phyloP scores from a whole-genome alignment of 768 basidiomycete species.

The Lyophyllum atratum region DNA sequence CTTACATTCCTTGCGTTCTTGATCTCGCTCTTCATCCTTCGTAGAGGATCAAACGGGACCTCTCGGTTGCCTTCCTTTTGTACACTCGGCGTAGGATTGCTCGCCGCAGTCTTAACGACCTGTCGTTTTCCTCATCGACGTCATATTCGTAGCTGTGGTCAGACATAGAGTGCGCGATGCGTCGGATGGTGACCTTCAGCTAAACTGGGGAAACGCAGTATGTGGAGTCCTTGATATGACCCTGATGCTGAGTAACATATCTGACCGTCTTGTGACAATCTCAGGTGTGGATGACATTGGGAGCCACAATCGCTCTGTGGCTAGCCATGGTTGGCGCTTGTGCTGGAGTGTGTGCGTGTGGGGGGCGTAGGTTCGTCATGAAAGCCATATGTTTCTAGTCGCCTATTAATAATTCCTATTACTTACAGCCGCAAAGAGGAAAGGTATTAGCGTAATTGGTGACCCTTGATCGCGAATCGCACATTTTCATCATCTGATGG shows the following conservation, averaged over 20 bases:
- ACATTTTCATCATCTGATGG: not conserved
- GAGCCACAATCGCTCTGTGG: conserved; percentile 51
- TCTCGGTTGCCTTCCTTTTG: conserved; percentile 39
- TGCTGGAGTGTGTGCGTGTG: conserved; percentile 32
- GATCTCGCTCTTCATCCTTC: conserved; percentile 46
- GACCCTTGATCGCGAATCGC: not conserved
- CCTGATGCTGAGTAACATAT: not conserved
- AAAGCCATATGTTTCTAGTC: not conserved
- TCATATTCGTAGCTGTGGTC: conserved; percentile 48
- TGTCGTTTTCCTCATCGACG: conserved; percentile 54
- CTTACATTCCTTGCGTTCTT: conserved; percentile 53
- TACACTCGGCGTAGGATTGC: conserved; percentile 35
- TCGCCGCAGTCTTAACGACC: conserved; percentile 49
- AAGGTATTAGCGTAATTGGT: not conserved
- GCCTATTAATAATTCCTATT: not conserved
- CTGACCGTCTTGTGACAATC: not conserved
- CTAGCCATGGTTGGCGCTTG: conserved; percentile 39
- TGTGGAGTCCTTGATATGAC: conserved; percentile 20
- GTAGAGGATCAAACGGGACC: conserved; percentile 36
- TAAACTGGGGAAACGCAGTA: conserved; percentile 55
- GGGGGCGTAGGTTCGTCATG: conserved; percentile 17
- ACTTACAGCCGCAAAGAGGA: not conserved
- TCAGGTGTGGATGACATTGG: conserved; percentile 60
- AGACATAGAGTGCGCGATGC: conserved; percentile 42
- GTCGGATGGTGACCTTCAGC: conserved; percentile 38